Percentiles rank a stretch among this genome's conserved stretches.
phyloP scores from a whole-genome alignment of 768 basidiomycete species.

The Asterophora lycoperdoides region DNA sequence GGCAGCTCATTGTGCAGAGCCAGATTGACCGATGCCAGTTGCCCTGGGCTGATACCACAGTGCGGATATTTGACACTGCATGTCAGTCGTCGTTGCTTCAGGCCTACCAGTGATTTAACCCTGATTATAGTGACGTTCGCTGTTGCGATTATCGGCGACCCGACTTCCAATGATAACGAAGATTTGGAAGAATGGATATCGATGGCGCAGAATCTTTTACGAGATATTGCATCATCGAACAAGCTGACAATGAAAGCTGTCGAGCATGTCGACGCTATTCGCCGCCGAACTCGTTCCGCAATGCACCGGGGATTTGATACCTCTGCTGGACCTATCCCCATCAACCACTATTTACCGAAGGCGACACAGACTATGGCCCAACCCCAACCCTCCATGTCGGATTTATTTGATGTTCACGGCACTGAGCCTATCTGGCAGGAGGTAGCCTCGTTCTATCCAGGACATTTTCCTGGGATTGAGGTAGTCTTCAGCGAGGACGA shows the following conservation, averaged over 20 bases:
- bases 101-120: not conserved
- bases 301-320: not conserved
- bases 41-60: slow-evolving; percentile 7
- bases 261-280: slow-evolving; percentile 1
- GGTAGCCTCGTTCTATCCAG: not conserved
- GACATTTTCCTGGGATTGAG: slow-evolving; percentile 9
- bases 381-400: slow-evolving; percentile 7
- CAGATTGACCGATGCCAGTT: slow-evolving; percentile 8
- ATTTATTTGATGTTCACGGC: slow-evolving; percentile 4
- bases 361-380: slow-evolving; percentile 9
- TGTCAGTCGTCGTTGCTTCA: not conserved
- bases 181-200: slow-evolving; percentile 8
- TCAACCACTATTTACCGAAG: slow-evolving; percentile 4
- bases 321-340: not conserved
- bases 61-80: slow-evolving; percentile 10
- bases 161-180: slow-evolving; percentile 5
- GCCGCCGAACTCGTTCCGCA: not conserved
- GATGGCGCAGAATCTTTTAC: slow-evolving; percentile 6
- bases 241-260: not conserved
- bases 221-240: slow-evolving; percentile 3
- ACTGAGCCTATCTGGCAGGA: slow-evolving; percentile 7
- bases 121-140: slow-evolving; percentile 5
- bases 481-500: not conserved
- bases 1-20: slow-evolving; percentile 9
- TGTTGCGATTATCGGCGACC: slow-evolving; percentile 5